Base-by-base conservation (phyloP, 768 basidiomycete species). In the Cyclocybe cylindracea region DNA sequence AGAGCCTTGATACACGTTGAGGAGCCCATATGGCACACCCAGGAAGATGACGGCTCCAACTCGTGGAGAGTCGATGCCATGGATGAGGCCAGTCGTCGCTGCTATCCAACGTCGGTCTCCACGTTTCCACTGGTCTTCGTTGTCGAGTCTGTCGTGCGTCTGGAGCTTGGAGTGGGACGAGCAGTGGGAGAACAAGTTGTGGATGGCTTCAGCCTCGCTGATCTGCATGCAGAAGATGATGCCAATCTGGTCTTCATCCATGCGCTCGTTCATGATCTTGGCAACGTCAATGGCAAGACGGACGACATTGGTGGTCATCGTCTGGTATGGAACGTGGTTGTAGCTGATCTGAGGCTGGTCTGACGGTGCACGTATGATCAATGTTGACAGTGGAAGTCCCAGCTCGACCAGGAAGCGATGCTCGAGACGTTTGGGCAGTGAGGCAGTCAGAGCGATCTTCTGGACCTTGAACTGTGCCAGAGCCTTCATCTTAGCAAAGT, bases 381-480 rank as follows among this genome's bases (percentile, higher is more conserved):
- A 1, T 1, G 61, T 52, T 2, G 2, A 8, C 5, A 39, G 31
- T 1, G 45, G 39, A 2, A 57, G 43, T 0, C 45, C 42, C 0
- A 45, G 11, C 11, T 53, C 16, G 0, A 24, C 2, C 1, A 55
- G 37, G 18, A 62, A 61, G 2, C 7, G n/a, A 0, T 36, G 1
- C 18, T 57, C 52, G 2, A 46, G 47, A 4, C 47, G 48, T 1
- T 43, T 18, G 1, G 63, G 63, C 0, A 65, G 42, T 3, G 61
- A 53, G 2, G 61, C 63, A 16, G 63, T 61, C 1, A 65, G 54
- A 13, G 24, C 59, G 2, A 65, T 58, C 36, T 56, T 61, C 14
- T 59, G 63, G 0, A 57, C 41, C 0, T 7, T 3, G 2, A 51
- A 39, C 5, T 18, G 10, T 1, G 55, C 55, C 0, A 65, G 48